Base-by-base conservation (phyloP, 2,329 filamentous ascomycete species). In the Rutstroemia sp. region DNA sequence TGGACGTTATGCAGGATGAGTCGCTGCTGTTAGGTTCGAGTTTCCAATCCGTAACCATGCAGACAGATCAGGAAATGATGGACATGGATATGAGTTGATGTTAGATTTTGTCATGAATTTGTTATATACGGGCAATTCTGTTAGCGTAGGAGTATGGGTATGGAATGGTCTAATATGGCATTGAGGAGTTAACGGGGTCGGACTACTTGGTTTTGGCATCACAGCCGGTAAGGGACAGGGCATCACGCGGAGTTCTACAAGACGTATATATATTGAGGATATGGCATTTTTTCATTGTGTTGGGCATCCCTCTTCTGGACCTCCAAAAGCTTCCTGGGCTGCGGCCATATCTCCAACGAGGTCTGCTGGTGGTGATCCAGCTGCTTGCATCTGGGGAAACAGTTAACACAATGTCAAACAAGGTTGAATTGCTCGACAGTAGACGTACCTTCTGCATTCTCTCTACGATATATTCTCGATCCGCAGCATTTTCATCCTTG, bases 391-490 rank as follows among this genome's bases (percentile, higher is more conserved):
- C 92, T 96, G 67, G 57, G 37, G 19, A 54, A 51, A 57, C 37
- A 19, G 56, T 65, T 56, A 68, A 62, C 55, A 60, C 30, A 55
- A 51, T 49, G 48, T 56, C 39, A 38, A 56, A 54, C 57, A 12
- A 34, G 12, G 41, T 14, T 44, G 23, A 30, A 47, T 23, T 12
- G 16, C 23, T 27, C 23, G 21, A 19, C 16, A 42, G 17, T n/a
- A 30, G 19, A 69, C 79, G 70, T 72, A 96, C 92, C 84, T 92
- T 92, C 72, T 97, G 92, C 94, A 99, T 99, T 70, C 87, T 86
- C 68, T 96, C 92, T 62, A 96, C 92, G 66, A 99, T 94, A 72
- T 91, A 96, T 69, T 95, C 89, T 60, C 92, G 79, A 72, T 95
- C 89, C 47, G 81, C 78, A 14, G 87, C 74, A 69, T 95, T 92